Conservation (phyloP, 2,329 filamentous ascomycete genomes). For the Trichoderma sp. region DNA sequence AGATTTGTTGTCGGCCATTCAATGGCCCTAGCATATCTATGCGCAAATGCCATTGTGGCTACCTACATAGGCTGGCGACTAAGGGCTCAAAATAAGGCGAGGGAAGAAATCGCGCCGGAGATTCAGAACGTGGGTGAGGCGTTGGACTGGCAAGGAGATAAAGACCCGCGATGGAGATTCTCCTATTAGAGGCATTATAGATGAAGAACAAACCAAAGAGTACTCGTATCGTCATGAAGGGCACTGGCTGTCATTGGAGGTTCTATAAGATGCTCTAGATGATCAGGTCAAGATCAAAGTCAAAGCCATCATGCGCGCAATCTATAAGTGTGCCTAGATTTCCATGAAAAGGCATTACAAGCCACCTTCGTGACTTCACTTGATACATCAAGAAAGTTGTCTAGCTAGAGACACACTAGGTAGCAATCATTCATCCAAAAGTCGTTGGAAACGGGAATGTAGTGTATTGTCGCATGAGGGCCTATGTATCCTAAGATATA, state of each 20-base stretch:
- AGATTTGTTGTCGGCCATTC: slow-evolving; percentile 67
- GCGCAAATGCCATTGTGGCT: slow-evolving; percentile 42
- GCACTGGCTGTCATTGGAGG: neutral
- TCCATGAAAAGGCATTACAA: neutral
- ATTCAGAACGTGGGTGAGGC: slow-evolving; percentile 50
- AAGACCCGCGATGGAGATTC: slow-evolving; percentile 67
- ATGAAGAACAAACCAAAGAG: neutral
- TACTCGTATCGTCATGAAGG: neutral
- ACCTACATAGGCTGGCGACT: slow-evolving; percentile 52
- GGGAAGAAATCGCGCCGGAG: slow-evolving; percentile 44
- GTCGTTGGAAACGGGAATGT: neutral
- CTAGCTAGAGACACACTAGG: neutral
- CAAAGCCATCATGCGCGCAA: neutral
- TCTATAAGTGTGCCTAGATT: neutral
- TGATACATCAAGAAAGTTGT: neutral
- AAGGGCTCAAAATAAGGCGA: slow-evolving; percentile 57
- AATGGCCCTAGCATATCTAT: slow-evolving; percentile 65
- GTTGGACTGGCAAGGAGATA: slow-evolving; percentile 61
- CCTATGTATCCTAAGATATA: neutral
- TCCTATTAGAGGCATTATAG: slow-evolving; percentile 46
- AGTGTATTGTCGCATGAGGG: neutral
- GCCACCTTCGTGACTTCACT: neutral
- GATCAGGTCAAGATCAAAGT: neutral
- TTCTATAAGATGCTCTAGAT: neutral
- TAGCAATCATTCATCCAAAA: neutral